Conservation (phyloP, 805 yeast species). For the Candida alai region DNA sequence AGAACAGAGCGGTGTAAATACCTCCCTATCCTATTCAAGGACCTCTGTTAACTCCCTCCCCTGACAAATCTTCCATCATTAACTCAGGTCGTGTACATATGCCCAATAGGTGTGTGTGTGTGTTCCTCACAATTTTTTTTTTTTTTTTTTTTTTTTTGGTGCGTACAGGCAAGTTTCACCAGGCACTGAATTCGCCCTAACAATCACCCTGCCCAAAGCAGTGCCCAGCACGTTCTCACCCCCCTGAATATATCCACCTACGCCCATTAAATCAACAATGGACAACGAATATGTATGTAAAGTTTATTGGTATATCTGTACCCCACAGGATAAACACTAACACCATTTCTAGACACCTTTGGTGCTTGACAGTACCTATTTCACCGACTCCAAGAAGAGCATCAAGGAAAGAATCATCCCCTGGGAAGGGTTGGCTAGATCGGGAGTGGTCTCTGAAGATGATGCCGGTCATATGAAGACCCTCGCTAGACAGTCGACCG, state of each 20-base stretch:
- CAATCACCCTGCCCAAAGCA: conserved; percentile 33
- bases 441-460: conserved; percentile 59
- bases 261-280: conserved; percentile 4
- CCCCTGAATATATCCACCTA: too few species aligned
- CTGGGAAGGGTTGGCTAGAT: conserved; percentile 87
- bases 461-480: conserved; percentile 63
- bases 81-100: too few species aligned
- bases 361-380: conserved; percentile 58
- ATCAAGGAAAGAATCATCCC: conserved; percentile 80
- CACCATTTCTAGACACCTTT: conserved; percentile 25
- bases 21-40: too few species aligned
- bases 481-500: conserved; percentile 46
- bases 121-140: too few species aligned
- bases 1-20: too few species aligned
- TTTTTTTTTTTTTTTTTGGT: too few species aligned
- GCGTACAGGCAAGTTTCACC: too few species aligned
- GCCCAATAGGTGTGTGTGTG: too few species aligned
- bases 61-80: too few species aligned
- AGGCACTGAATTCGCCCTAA: neutral
- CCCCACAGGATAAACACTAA: conserved; percentile 3
- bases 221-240: conserved; percentile 43
- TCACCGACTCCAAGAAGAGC: conserved; percentile 60
- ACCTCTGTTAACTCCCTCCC: too few species aligned
- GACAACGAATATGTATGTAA: conserved; percentile 7
- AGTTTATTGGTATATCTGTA: too few species aligned